Conservation (phyloP, 1,284 basidiomycete genomes). For the Malassezia restricta region DNA sequence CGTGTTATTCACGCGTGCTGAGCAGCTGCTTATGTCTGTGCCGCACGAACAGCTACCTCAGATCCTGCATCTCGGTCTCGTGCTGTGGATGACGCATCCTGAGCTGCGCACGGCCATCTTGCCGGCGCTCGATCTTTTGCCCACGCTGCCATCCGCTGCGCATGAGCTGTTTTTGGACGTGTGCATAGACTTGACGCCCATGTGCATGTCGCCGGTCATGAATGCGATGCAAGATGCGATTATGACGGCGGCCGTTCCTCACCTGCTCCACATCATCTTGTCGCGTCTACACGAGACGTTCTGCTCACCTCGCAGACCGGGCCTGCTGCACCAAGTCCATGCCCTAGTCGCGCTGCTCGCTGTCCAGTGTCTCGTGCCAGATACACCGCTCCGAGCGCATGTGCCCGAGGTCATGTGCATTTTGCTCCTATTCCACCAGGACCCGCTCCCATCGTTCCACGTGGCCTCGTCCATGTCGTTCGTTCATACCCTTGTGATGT, state of each 20-base stretch:
- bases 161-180: background rate
- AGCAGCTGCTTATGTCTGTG: background rate
- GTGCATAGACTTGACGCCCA: constrained; percentile 1
- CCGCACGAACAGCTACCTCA: background rate
- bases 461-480: background rate
- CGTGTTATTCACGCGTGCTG: background rate
- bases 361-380: background rate
- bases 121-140: background rate
- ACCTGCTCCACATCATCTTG: background rate
- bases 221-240: constrained; percentile 7
- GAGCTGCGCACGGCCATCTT: background rate
- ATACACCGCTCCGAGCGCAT: background rate
- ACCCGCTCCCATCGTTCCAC: background rate
- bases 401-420: background rate
- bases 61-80: background rate
- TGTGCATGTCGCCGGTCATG: background rate
- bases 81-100: constrained; percentile 2
- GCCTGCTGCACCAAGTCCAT: background rate
- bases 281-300: background rate
- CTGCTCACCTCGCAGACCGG: background rate
- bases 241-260: background rate
- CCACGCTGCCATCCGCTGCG: background rate
- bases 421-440: background rate
- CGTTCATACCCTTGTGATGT: background rate
- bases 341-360: constrained; percentile 1